Evolutionary conservation across 306 rosid species (phyloP).

Genomic region (Cicer judaicum): DNA sequence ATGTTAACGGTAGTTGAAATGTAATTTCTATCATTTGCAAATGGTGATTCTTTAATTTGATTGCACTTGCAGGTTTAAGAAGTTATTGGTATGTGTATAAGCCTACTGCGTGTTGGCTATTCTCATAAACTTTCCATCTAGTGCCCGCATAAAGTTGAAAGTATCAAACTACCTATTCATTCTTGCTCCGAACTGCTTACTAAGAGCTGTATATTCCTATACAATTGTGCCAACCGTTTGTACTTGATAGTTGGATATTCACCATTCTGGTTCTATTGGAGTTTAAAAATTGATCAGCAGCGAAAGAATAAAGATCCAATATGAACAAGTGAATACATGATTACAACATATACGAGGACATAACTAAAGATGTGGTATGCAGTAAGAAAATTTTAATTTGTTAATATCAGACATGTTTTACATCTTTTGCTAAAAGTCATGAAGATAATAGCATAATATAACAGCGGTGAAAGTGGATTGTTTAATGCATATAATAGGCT

Average conservation of each 20-base stretch:
- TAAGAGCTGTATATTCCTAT: too few species aligned
- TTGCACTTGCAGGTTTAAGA: too few species aligned
- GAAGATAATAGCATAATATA: background rate
- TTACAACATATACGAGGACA: background rate
- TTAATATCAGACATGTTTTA: conserved; percentile 18
- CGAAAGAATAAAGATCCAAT: background rate
- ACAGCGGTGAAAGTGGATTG: background rate
- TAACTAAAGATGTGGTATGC: background rate
- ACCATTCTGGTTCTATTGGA: conserved; percentile 5
- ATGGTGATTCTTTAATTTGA: too few species aligned
- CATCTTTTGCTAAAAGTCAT: conserved; percentile 13
- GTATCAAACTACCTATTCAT: too few species aligned
- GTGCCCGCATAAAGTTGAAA: too few species aligned
- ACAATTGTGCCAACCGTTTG: background rate
- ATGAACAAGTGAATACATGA: conserved; percentile 6
- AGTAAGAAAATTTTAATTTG: background rate
- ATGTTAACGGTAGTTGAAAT: too few species aligned
- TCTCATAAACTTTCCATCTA: too few species aligned
- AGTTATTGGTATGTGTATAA: too few species aligned
- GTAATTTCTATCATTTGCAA: too few species aligned
- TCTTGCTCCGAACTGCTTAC: too few species aligned
- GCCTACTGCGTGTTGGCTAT: too few species aligned
- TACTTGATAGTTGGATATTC: background rate
- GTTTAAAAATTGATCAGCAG: background rate
- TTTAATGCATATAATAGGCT: conserved; percentile 1